phyloP scores from a whole-genome alignment of 2,329 filamentous ascomycete species.

The Onygena corvina region DNA sequence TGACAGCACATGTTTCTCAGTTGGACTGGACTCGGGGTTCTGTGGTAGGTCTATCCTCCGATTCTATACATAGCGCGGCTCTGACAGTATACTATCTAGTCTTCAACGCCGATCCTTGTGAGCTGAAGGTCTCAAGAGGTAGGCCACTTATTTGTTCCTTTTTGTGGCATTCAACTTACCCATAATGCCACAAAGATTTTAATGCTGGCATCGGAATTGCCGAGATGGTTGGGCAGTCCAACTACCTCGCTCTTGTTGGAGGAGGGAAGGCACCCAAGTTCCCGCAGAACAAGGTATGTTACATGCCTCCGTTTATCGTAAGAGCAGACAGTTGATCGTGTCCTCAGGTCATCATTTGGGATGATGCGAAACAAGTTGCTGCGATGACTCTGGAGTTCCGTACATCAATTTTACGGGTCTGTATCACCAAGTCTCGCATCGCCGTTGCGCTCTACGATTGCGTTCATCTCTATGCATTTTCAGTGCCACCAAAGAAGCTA shows the following conservation, averaged over 20 bases:
- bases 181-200: constrained; percentile 45
- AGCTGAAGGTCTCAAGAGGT: constrained; percentile 54
- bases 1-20: constrained; percentile 72
- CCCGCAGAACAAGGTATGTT: constrained; percentile 64
- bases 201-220: constrained; percentile 70
- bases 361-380: constrained; percentile 65
- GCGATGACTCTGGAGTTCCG: constrained; percentile 67
- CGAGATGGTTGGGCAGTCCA: constrained; percentile 75
- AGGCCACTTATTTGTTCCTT: constrained; percentile 13
- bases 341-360: constrained; percentile 65
- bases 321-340: neutral
- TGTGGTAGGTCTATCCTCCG: constrained; percentile 48
- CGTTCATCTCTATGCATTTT: constrained; percentile 69
- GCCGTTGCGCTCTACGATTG: constrained; percentile 71
- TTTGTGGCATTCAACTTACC: neutral
- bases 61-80: neutral
- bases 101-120: constrained; percentile 59
- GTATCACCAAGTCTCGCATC: constrained; percentile 62
- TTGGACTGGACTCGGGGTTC: constrained; percentile 76
- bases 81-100: constrained; percentile 38
- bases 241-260: constrained; percentile 80
- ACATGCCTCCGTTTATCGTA: neutral
- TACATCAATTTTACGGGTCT: constrained; percentile 67
- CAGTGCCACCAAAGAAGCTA: constrained; percentile 56
- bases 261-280: constrained; percentile 78